These are phyloP conservation scores for Funneliformis caledonium DNA, from an alignment of 371 early-diverging fungal species.

Conservation along the genomic window DNA sequence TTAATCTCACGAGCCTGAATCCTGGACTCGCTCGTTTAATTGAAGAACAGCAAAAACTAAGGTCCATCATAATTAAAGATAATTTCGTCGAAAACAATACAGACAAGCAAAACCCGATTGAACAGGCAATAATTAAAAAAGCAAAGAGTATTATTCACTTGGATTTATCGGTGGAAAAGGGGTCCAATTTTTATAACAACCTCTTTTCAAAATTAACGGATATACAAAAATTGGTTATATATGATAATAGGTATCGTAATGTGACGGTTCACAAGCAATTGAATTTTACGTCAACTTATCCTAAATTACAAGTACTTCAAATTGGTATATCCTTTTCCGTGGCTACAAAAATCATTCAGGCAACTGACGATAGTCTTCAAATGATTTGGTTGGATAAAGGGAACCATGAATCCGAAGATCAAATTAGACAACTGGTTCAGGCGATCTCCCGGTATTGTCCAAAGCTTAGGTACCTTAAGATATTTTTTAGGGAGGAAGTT, in stretches of 20 bases:
- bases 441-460: neutral
- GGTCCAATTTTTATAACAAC: neutral
- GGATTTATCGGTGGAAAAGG: neutral
- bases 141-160: neutral
- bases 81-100: neutral
- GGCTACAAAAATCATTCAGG: neutral
- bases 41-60: neutral
- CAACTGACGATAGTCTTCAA: neutral
- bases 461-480: neutral
- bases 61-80: neutral
- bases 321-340: neutral
- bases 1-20: neutral
- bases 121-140: neutral
- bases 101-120: neutral
- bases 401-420: neutral
- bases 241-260: neutral
- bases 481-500: neutral
- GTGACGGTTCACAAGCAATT: neutral
- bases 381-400: neutral
- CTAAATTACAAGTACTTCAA: neutral
- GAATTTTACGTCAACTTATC: neutral
- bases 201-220: neutral
- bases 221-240: neutral
- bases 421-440: neutral
- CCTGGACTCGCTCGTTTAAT: neutral